Base-by-base conservation (phyloP, 306 rosid genomes). In the Quercus suber region DNA sequence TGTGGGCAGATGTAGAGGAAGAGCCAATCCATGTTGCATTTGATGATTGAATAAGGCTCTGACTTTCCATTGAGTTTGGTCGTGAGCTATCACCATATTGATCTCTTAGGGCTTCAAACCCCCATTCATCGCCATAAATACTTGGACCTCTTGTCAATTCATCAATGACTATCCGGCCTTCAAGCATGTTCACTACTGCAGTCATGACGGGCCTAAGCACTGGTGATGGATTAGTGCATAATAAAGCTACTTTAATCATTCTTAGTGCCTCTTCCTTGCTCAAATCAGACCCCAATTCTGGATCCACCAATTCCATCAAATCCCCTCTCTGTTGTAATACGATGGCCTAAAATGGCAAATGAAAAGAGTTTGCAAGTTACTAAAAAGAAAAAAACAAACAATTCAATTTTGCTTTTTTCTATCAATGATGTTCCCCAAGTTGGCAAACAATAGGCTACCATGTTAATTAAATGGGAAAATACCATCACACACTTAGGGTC, bases 171-270 rank as follows among this genome's bases (percentile, higher is more conserved):
- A 28, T 69, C 70, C 77, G 79, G 60, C 88, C 92, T 81, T 87
- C 88, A 11, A 91, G 93, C 93, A 91, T 91, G 82, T 75, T 86
- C 61, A 88, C 86, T 74, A 85, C 93, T 73, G 81, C 85, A 21
- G 96, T 89, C 90, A 91, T 91, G 19, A 78, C 37, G 21, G 94
- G 94, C 69, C 94, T 80, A 25, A 81, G 72, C 5, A 88, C 87
- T 0, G 91, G 88, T 0, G 91, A 82, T 19, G 74, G 31, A 67
- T 83, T 73, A 0, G 90, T 81, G 84, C 97, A 90, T 13, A 85
- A 57, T 4, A 92, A 73, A 75, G 92, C 94, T 35, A 87, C 89
- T 84, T 88, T 85, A 60, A 85, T 35, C 89, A 82, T 45, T 65
- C 49, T 73, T 27, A 73, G 65, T 18, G 83, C 91, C 79, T 87